Percentiles rank a stretch among this genome's conserved stretches.
These are phyloP conservation scores for Botrytis porri DNA, from an alignment of 2,329 filamentous ascomycete species.

Conservation along the genomic window DNA sequence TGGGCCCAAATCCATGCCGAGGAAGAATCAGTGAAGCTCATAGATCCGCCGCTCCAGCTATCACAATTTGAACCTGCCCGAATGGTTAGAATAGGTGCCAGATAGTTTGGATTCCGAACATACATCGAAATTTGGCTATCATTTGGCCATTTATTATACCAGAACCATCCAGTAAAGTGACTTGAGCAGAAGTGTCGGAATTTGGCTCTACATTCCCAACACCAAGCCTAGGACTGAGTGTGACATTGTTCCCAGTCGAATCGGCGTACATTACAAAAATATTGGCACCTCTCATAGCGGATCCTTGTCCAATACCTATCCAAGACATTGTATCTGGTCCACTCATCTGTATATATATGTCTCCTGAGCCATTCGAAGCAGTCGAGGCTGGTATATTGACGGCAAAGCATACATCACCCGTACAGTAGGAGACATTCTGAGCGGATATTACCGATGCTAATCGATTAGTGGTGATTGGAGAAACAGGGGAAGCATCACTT, in stretches of 20 bases:
- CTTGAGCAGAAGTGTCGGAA: slow-evolving; percentile 43
- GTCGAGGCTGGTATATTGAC: slow-evolving; percentile 55
- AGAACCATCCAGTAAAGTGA: slow-evolving; percentile 51
- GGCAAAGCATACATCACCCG: slow-evolving; percentile 40
- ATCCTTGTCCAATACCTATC: slow-evolving; percentile 55
- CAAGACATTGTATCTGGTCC: slow-evolving; percentile 52
- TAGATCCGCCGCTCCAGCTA: slow-evolving; percentile 50
- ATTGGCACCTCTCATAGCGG: slow-evolving; percentile 51
- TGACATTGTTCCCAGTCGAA: slow-evolving; percentile 51
- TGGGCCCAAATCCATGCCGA: slow-evolving; percentile 52
- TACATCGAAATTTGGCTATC: slow-evolving; percentile 55
- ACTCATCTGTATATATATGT: slow-evolving; percentile 57
- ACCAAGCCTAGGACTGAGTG: slow-evolving; percentile 51
- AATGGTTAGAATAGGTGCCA: slow-evolving; percentile 12
- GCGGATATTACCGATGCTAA: slow-evolving; percentile 26
- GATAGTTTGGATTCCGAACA: slow-evolving; percentile 20
- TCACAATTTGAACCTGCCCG: slow-evolving; percentile 48
- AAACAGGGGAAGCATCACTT: not conserved
- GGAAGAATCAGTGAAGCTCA: slow-evolving; percentile 45
- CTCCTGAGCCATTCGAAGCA: slow-evolving; percentile 48
- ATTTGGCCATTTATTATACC: slow-evolving; percentile 51
- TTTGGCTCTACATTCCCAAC: slow-evolving; percentile 45
- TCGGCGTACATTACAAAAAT: slow-evolving; percentile 59
- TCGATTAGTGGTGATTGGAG: not conserved
- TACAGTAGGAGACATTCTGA: slow-evolving; percentile 29